Evolutionary conservation across 768 basidiomycete species (phyloP).

Genomic region (Sarcomyxa edulis): DNA sequence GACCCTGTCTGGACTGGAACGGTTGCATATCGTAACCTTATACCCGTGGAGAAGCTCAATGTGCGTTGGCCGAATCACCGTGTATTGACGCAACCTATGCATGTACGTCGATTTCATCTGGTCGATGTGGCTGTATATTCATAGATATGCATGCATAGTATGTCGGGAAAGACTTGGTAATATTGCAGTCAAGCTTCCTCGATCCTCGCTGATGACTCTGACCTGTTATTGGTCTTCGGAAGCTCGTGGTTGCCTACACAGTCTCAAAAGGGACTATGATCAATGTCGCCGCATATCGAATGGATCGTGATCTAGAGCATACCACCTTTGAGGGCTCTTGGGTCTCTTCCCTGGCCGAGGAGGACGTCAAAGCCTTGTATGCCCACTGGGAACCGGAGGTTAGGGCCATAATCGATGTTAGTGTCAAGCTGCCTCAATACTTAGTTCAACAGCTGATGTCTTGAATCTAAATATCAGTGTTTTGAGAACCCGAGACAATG

Average conservation of each 20-base stretch:
- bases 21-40: too few species aligned
- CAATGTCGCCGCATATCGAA: not conserved
- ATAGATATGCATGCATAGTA: not conserved
- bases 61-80: not conserved
- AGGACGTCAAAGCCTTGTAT: not conserved
- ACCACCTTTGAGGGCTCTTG: slow-evolving; percentile 1
- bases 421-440: too few species aligned
- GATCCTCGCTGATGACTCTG: too few species aligned
- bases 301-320: not conserved
- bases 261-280: not conserved
- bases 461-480: not conserved
- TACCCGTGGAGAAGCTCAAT: not conserved
- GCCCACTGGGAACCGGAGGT: slow-evolving; percentile 2
- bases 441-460: not conserved
- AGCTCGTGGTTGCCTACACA: not conserved
- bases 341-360: not conserved
- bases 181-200: not conserved
- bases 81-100: not conserved
- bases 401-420: not conserved
- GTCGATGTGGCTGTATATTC: not conserved
- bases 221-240: too few species aligned
- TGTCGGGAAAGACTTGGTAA: not conserved
- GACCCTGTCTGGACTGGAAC: too few species aligned
- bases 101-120: not conserved
- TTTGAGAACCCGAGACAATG: not conserved